Base-by-base conservation (phyloP, 768 basidiomycete species). In the Termitomyces sp. region DNA sequence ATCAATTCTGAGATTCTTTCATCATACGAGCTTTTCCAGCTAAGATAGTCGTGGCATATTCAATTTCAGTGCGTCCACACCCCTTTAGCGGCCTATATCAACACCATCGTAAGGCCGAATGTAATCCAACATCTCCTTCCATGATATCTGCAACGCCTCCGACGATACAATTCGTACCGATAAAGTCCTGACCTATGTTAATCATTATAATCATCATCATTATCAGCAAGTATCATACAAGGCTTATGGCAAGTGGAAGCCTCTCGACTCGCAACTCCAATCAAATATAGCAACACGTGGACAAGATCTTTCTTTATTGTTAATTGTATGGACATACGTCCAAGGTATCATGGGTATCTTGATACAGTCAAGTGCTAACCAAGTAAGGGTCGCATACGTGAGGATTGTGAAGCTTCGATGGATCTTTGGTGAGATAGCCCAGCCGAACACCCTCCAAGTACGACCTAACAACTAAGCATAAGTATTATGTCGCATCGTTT, bases 361-460 rank as follows among this genome's bases (percentile, higher is more conserved):
- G n/a, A 16, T 24, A 44, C 41, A 44, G 16, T 58, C 8, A 46
- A 32, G 53, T 7, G 33, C 47, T 32, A 13, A 13, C 65, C 55
- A 71, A 65, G 65, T 83, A 90, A 0, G 78, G 74, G 30, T 67
- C 82, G 64, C 88, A 91, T n/a, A 91, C 88, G 56, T 81, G 63
- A 0, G 82, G 76, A 63, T 91, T 69, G 59, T 85, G 56, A 35
- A 82, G 67, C 59, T 71, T 57, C 0, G 86, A 75, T 3, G 88
- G 88, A 65, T 91, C 80, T 58, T 74, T 57, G 0, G 86, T 90
- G 28, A 91, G 70, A 70, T 78, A 89, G 1, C 87, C 87, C 6
- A 74, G 68, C 20, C 71, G 56, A 13, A 87, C 66, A 18, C 81
- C 89, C 50, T 87, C 81, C 32, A 83, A 67, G 65, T 91, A 91